Evolutionary conservation across 2,329 filamentous ascomycete species (phyloP).

Genomic region (Meredithiella fracta): DNA sequence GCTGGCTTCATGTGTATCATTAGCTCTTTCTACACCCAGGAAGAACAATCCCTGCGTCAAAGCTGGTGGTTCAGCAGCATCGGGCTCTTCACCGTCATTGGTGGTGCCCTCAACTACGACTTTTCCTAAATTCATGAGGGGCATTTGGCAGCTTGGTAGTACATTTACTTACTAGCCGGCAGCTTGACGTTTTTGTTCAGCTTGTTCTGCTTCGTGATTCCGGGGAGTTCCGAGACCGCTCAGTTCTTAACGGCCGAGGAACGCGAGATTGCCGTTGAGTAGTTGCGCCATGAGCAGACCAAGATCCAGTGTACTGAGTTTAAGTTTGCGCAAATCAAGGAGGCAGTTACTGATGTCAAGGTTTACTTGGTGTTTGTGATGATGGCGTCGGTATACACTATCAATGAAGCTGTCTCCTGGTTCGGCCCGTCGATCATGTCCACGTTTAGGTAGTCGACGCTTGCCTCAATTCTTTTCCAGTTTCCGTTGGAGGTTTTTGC

Average conservation of each 20-base stretch:
- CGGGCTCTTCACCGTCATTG: slow-evolving; percentile 45
- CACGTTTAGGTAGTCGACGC: slow-evolving; percentile 49
- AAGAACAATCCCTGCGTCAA: slow-evolving; percentile 47
- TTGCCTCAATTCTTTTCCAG: slow-evolving; percentile 54
- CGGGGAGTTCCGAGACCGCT: slow-evolving; percentile 47
- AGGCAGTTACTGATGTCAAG: slow-evolving; percentile 43
- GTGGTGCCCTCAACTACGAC: slow-evolving; percentile 48
- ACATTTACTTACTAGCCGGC: slow-evolving; percentile 52
- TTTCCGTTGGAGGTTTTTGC: slow-evolving; percentile 59
- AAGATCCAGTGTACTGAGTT: slow-evolving; percentile 45
- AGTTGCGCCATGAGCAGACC: slow-evolving; percentile 44
- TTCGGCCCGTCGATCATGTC: slow-evolving; percentile 58
- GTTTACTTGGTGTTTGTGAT: slow-evolving; percentile 48
- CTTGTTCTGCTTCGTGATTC: slow-evolving; percentile 45
- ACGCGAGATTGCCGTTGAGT: slow-evolving; percentile 45
- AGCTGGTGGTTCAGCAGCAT: slow-evolving; percentile 50
- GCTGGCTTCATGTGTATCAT: slow-evolving; percentile 51
- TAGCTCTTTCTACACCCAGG: slow-evolving; percentile 45
- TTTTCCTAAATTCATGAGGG: slow-evolving; percentile 46
- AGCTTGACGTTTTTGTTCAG: slow-evolving; percentile 48
- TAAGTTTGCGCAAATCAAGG: slow-evolving; percentile 41
- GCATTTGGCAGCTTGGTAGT: slow-evolving; percentile 46
- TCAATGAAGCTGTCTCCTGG: slow-evolving; percentile 54
- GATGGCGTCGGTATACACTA: slow-evolving; percentile 52
- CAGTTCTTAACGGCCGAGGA: slow-evolving; percentile 53